phyloP scores from a whole-genome alignment of 2,329 filamentous ascomycete genomes.

The Periconia digitata region DNA sequence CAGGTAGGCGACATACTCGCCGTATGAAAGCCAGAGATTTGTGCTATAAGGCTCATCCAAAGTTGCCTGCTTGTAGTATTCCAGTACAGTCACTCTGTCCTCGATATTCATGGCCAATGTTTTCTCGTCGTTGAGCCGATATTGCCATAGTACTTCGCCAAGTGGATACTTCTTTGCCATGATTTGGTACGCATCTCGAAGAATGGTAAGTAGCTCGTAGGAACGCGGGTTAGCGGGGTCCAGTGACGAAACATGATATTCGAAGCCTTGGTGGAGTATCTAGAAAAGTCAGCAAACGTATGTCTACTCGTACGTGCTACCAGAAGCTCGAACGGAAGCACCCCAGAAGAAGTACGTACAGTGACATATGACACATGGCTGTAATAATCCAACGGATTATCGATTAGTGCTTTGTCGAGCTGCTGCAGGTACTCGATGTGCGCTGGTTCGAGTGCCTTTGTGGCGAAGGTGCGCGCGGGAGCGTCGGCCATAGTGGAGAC shows the following conservation, averaged over 20 bases:
- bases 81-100: constrained; percentile 68
- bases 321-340: too few relatives aligned
- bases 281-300: too few relatives aligned
- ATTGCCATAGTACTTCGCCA: constrained; percentile 76
- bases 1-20: constrained; percentile 74
- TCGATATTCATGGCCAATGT: constrained; percentile 63
- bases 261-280: constrained; percentile 52
- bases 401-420: constrained; percentile 45
- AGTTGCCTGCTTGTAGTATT: constrained; percentile 71
- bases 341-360: too few relatives aligned
- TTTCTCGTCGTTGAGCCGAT: constrained; percentile 74
- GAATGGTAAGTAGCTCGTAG: constrained; percentile 49
- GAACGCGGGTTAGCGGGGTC: constrained; percentile 39
- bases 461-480: constrained; percentile 47
- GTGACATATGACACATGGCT: constrained; percentile 52
- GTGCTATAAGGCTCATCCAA: constrained; percentile 72
- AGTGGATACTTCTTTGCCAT: constrained; percentile 68
- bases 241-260: constrained; percentile 40
- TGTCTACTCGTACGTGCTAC: too few relatives aligned
- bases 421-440: constrained; percentile 49
- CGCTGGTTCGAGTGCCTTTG: constrained; percentile 45
- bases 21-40: constrained; percentile 75
- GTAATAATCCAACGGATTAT: constrained; percentile 54
- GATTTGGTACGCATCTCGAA: constrained; percentile 56
- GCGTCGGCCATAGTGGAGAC: constrained; percentile 52